Base-by-base conservation (phyloP, 805 yeast species). In the Ogataea sp. region DNA sequence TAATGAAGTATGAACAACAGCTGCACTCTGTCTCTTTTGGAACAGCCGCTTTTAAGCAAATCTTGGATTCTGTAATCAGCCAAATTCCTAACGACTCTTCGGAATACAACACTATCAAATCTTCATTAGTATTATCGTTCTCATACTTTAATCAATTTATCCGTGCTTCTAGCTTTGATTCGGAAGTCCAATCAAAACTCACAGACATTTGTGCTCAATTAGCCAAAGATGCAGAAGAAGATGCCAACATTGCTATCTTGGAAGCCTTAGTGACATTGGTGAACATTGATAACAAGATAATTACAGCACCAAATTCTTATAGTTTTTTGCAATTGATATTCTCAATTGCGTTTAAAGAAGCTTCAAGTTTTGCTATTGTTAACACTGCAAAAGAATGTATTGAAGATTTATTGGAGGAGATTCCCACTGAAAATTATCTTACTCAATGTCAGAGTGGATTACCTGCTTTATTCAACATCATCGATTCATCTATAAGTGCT, bases 331-430 rank as follows among this genome's bases (percentile, higher is more conserved):
- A 70, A 28, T 55, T 87, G 39, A 65, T 88, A 5, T 69, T 86
- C 44, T 61, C 69, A 6, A 70, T 86, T 14, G 80, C 90, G 0
- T 74, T 76, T 39, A 79, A 78, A 47, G 90, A 85, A 51, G 74
- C 93, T 0, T 70, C 88, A 0, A 86, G 88, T 50, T 65, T 85
- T 31, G 85, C 84, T 45, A 64, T 84, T 17, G 72, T 72, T 3
- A 65, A 77, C 0, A 86, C 82, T 41, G 70, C 88, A 1, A 67
- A 78, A 26, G 95, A 84, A 36, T 78, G 87, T 43, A 62, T 89
- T 26, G 75, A 73, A 20, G 72, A 69, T 24, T 58, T 88, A 20
- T 61, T 87, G n/a, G 62, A 59, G 3, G 65, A 61, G 18, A 59
- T 82, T 9, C 59, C 71, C 3, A 41, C 59, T 2, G 59, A 61